These are phyloP conservation scores for Trichoderma atrobrunneum DNA, from an alignment of 2,329 filamentous ascomycete species.

Conservation along the genomic window DNA sequence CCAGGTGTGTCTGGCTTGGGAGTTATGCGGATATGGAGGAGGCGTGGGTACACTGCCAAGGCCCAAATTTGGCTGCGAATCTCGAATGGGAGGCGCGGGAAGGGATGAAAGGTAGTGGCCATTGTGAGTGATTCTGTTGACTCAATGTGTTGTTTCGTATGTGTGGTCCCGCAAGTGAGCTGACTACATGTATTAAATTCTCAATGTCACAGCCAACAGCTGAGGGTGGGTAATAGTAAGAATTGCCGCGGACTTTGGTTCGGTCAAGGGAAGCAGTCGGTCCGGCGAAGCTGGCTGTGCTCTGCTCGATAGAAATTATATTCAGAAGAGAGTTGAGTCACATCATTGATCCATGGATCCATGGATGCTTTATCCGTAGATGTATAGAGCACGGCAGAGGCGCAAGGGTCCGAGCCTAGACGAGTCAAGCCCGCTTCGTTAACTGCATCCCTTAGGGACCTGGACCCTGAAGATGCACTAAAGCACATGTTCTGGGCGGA, in stretches of 20 bases:
- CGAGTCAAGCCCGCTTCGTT: neutral
- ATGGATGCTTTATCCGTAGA: neutral
- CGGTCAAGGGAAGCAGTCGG: neutral
- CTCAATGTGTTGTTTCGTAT: neutral
- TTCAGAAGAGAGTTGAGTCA: neutral
- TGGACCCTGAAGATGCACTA: neutral
- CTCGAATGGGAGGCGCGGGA: constrained; percentile 18
- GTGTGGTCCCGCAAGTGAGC: neutral
- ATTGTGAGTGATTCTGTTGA: constrained; percentile 2
- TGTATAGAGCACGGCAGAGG: neutral
- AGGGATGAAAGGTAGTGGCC: constrained; percentile 18
- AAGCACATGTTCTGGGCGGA: neutral
- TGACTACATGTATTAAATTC: neutral
- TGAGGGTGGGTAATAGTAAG: neutral
- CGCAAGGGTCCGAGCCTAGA: neutral
- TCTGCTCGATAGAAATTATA: neutral
- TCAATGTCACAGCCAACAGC: neutral
- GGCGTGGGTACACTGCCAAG: constrained; percentile 13
- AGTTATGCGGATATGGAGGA: constrained; percentile 16
- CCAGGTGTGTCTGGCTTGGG: neutral
- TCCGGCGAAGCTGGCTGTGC: neutral
- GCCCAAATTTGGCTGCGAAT: constrained; percentile 20
- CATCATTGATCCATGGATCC: neutral
- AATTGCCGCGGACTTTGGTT: neutral
- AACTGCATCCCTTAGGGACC: neutral